These are phyloP conservation scores for Trichocladium antarcticum DNA, from an alignment of 495 filamentous ascomycete species.

Conservation along the genomic window DNA sequence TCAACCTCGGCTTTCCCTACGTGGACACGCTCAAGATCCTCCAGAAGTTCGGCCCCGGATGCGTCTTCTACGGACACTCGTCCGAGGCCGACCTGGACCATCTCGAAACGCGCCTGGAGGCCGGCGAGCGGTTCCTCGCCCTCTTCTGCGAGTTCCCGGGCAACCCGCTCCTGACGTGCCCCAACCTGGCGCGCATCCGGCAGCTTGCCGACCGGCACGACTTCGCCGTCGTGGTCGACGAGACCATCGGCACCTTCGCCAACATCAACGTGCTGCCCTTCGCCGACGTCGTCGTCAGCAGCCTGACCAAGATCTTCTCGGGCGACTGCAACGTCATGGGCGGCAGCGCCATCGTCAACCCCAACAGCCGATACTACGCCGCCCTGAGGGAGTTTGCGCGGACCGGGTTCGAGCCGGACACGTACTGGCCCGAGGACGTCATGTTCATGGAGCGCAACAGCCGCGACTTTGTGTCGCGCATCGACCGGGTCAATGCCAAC, in stretches of 20 bases:
- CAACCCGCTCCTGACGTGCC: slow-evolving; percentile 78
- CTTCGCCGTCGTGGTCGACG: slow-evolving; percentile 87
- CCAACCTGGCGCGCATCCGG: slow-evolving; percentile 71
- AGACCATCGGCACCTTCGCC: slow-evolving; percentile 91
- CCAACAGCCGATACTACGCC: slow-evolving; percentile 58
- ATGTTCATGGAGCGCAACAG: slow-evolving; percentile 95
- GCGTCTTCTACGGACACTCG: slow-evolving; percentile 80
- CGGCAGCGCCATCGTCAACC: slow-evolving; percentile 78
- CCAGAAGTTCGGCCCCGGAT: slow-evolving; percentile 88
- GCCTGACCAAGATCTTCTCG: slow-evolving; percentile 92
- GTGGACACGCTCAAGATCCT: slow-evolving; percentile 92
- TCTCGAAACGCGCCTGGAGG: slow-evolving; percentile 57
- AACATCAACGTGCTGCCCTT: slow-evolving; percentile 86
- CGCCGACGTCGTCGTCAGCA: slow-evolving; percentile 86
- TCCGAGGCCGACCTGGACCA: slow-evolving; percentile 75
- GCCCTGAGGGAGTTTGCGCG: slow-evolving; percentile 50
- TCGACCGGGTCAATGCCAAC: slow-evolving; percentile 75
- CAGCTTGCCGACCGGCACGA: slow-evolving; percentile 69
- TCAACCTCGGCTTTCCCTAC: slow-evolving; percentile 82
- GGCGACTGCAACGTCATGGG: slow-evolving; percentile 98
- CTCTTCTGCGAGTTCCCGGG: slow-evolving; percentile 93
- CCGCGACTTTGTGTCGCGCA: slow-evolving; percentile 75
- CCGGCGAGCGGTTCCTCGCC: slow-evolving; percentile 68
- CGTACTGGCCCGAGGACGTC: slow-evolving; percentile 84
- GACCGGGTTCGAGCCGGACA: slow-evolving; percentile 70